Evolutionary conservation across 352 stramenopile genomes (phyloP).

Genomic region (Pythium volutum): DNA sequence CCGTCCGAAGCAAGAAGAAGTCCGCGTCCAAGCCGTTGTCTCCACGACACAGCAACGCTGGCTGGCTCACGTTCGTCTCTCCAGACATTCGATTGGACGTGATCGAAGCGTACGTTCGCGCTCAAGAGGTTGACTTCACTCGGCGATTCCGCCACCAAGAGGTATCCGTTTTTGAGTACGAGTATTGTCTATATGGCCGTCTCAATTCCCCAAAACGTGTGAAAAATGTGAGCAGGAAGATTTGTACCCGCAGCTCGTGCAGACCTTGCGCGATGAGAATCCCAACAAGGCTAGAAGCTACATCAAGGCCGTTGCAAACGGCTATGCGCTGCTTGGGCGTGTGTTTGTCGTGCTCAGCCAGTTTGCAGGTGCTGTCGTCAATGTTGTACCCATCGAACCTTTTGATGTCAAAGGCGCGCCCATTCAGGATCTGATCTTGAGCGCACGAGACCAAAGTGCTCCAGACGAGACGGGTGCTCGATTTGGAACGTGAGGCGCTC

Average conservation of each 20-base stretch:
- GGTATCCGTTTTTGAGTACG: not conserved
- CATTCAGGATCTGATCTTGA: constrained; percentile 40
- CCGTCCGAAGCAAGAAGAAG: constrained; percentile 21
- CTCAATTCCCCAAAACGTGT: too few species aligned
- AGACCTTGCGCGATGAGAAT: constrained; percentile 54
- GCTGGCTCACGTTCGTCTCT: constrained; percentile 53
- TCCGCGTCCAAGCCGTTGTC: constrained; percentile 5
- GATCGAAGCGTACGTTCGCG: constrained; percentile 39
- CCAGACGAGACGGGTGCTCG: constrained; percentile 29
- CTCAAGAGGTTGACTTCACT: constrained; percentile 37
- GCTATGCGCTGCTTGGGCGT: constrained; percentile 38
- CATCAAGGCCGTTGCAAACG: constrained; percentile 44
- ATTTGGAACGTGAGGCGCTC: constrained; percentile 16
- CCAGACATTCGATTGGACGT: constrained; percentile 32
- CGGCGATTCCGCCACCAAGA: constrained; percentile 48
- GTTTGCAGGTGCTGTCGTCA: constrained; percentile 43
- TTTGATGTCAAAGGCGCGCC: constrained; percentile 41
- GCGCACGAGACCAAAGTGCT: constrained; percentile 23
- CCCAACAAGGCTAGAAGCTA: constrained; percentile 56
- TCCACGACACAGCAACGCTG: constrained; percentile 8
- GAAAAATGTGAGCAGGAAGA: constrained; percentile 25
- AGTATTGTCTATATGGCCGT: too few species aligned
- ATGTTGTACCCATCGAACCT: constrained; percentile 25
- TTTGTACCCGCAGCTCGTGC: constrained; percentile 59
- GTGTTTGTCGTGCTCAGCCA: constrained; percentile 34